Evolutionary conservation across 129 eudicot genomes (phyloP).

Genomic region (Daucus carota): DH1_v3.0 NC_030388.2:1205001-1205500

Average conservation of each 20-base stretch:
- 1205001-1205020: slow-evolving; percentile 60
- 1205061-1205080: slow-evolving; percentile 39
- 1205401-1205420: slow-evolving; percentile 47
- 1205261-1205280: slow-evolving; percentile 69
- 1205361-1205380: slow-evolving; percentile 65
- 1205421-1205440: slow-evolving; percentile 42
- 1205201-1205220: slow-evolving; percentile 61
- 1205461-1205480: slow-evolving; percentile 48
- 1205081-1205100: slow-evolving; percentile 71
- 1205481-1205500: slow-evolving; percentile 54
- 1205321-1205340: slow-evolving; percentile 41
- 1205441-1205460: slow-evolving; percentile 39
- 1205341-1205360: slow-evolving; percentile 42
- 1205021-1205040: slow-evolving; percentile 44
- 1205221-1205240: slow-evolving; percentile 48
- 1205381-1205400: slow-evolving; percentile 70
- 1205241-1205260: slow-evolving; percentile 37
- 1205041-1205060: slow-evolving; percentile 31
- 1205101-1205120: slow-evolving; percentile 83
- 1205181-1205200: slow-evolving; percentile 73
- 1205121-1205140: slow-evolving; percentile 34
- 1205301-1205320: slow-evolving; percentile 53
- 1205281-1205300: slow-evolving; percentile 74
- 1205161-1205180: slow-evolving; percentile 56
- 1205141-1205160: slow-evolving; percentile 27